Evolutionary conservation across 2,329 filamentous ascomycete species (phyloP).

Genomic region (Annulohypoxylon truncatum): DNA sequence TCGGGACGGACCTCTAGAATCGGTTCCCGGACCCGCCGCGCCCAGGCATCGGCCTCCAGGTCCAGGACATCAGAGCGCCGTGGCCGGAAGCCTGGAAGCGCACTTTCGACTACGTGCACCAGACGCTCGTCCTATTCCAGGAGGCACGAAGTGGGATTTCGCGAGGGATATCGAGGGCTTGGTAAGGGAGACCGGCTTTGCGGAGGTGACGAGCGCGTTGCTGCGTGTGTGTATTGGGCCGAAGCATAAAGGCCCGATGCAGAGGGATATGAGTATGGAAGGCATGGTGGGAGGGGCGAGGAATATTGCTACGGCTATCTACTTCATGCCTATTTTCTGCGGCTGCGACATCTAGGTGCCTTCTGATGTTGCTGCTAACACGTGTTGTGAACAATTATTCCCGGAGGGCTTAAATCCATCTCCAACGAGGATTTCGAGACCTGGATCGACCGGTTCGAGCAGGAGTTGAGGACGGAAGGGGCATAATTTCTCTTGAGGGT

Average conservation of each 20-base stretch:
- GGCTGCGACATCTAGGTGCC: too few species aligned
- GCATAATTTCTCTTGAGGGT: conserved; percentile 11
- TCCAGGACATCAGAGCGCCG: conserved; percentile 28
- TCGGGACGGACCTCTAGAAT: conserved; percentile 29
- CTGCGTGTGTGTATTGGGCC: conserved; percentile 14
- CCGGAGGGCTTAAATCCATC: conserved; percentile 22
- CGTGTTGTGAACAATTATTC: conserved; percentile 10
- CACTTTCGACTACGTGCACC: conserved; percentile 30
- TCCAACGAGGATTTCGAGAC: conserved; percentile 23
- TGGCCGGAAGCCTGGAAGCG: conserved; percentile 22
- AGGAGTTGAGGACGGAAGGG: conserved; percentile 23
- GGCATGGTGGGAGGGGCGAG: conserved; percentile 13
- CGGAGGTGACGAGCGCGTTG: conserved; percentile 15
- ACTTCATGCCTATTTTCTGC: too few species aligned
- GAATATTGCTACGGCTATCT: conserved; percentile 19
- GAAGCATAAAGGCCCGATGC: neutral
- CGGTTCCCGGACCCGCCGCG: conserved; percentile 19
- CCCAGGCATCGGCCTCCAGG: conserved; percentile 17
- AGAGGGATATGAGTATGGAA: conserved; percentile 3
- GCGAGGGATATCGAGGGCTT: conserved; percentile 10
- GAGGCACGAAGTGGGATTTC: conserved; percentile 9
- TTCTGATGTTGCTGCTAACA: neutral
- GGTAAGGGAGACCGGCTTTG: conserved; percentile 15
- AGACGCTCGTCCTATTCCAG: conserved; percentile 26
- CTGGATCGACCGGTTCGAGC: conserved; percentile 19